Evolutionary conservation across 768 basidiomycete genomes (phyloP), one percentile per base, ranked within the genome.

Genomic region (Boletellus emodensis): DNA sequence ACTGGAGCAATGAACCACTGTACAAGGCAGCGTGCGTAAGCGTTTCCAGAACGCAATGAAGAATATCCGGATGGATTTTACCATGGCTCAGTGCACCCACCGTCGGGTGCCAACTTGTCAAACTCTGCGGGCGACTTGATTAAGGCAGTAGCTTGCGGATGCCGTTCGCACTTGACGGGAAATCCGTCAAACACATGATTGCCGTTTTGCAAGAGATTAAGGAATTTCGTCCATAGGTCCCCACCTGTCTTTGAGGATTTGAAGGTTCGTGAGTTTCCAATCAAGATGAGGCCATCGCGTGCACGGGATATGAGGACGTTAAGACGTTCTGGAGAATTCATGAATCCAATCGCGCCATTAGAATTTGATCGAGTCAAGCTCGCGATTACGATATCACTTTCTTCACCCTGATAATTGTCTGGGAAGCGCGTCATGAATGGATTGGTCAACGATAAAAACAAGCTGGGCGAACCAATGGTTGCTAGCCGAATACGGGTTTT

Each of bases 341-440:
- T 85, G 67, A 88, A 87, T 1, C 86, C 85, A 20, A 87, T 87
- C 49, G 81, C 77, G 43, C 74, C 59, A 0, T 64, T 49, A 0
- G 67, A 6, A 51, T 88, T 86, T 54, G 83, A 85, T 42, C 85
- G 66, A 0, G 82, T 84, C 30, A 88, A 63, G 11, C 77, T 80
- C 6, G 75, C 72, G 32, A 88, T 67, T 22, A 88, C 81, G 42
- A 88, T 81, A 43, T 87, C 78, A 32, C 81, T 81, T 62, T 87
- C 85, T 60, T 87, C 86, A 3, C 85, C 85, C 60, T 87, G 86
- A 53, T 86, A 88, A 56, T 87, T 88, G 57, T 87, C 86, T 86
- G 38, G 1, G 22, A 18, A 26, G 20, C 6, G 12, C 15, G 26
- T 30, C 20, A 3, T 57, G 32, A 53, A 6, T n/a, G 18, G 9